A percentile compares a stretch with the other conserved stretches of the same genome.
These are phyloP conservation scores for Trichosanthes truncata DNA, from an alignment of 306 rosid genomes.

Conservation along the genomic window DNA sequence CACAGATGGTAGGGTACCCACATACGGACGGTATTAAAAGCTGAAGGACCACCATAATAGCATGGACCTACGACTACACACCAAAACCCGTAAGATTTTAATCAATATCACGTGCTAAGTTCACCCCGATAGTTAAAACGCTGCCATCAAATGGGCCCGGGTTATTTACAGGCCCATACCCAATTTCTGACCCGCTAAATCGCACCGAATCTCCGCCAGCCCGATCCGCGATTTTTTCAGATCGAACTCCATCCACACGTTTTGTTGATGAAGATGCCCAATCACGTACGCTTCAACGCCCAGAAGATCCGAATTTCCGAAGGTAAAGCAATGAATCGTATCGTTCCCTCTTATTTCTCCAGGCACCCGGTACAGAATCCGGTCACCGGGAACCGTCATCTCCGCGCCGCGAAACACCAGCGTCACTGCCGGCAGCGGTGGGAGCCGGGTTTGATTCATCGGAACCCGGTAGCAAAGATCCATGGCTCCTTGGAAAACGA, in stretches of 20 bases:
- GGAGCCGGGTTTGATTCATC: conserved; percentile 15
- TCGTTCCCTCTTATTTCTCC: conserved; percentile 33
- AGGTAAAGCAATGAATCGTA: conserved; percentile 61
- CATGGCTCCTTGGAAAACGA: conserved; percentile 59
- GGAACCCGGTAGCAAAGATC: conserved; percentile 67
- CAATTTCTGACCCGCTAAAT: conserved; percentile 32
- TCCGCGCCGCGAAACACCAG: conserved; percentile 58
- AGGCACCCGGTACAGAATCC: conserved; percentile 44
- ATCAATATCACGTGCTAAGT: background rate
- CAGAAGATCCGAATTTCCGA: conserved; percentile 72
- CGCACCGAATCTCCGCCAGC: conserved; percentile 45
- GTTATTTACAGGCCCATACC: conserved; percentile 3
- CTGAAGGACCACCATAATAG: conserved; percentile 2
- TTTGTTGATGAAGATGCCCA: conserved; percentile 83
- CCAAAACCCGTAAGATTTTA: background rate
- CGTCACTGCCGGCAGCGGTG: conserved; percentile 45
- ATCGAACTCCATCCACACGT: conserved; percentile 82
- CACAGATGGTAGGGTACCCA: background rate
- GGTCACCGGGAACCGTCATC: conserved; percentile 43
- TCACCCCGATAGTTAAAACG: background rate
- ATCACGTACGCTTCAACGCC: conserved; percentile 72
- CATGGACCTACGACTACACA: conserved; percentile 11
- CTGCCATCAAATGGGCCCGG: conserved; percentile 9
- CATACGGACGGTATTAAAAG: background rate
- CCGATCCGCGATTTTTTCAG: conserved; percentile 55